These are phyloP conservation scores for Rutstroemia sp. DNA, from an alignment of 2,329 filamentous ascomycete genomes.

Conservation along the genomic window DNA sequence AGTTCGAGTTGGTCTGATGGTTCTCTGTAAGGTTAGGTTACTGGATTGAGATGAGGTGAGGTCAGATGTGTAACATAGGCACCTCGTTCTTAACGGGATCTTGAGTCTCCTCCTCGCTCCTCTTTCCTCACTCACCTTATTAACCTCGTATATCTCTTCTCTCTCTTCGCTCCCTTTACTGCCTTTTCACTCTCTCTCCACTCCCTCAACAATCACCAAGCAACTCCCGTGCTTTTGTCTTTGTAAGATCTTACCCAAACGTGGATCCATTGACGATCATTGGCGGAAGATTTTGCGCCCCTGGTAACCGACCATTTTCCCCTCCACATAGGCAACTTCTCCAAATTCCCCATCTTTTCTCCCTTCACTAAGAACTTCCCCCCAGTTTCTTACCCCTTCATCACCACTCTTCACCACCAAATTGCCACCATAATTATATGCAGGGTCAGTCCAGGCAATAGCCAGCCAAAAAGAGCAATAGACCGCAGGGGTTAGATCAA, in stretches of 20 bases:
- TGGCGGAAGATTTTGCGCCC: constrained; percentile 10
- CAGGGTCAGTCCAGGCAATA: background rate
- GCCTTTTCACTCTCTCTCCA: too few relatives aligned
- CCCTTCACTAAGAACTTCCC: background rate
- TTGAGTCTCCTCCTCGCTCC: too few relatives aligned
- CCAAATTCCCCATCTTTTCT: constrained; percentile 11
- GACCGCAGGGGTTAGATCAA: background rate
- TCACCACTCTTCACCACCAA: background rate
- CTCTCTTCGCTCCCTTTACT: too few relatives aligned
- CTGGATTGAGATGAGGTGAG: too few relatives aligned
- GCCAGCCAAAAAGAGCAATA: background rate
- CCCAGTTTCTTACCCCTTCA: background rate
- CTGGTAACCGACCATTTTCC: constrained; percentile 1
- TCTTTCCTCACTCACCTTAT: too few relatives aligned
- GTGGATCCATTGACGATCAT: background rate
- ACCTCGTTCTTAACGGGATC: too few relatives aligned
- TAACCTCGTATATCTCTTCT: too few relatives aligned
- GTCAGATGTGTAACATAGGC: too few relatives aligned
- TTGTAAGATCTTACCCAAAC: too few relatives aligned
- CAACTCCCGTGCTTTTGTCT: background rate
- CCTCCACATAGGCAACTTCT: constrained; percentile 3
- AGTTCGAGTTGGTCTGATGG: too few relatives aligned
- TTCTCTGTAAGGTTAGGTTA: too few relatives aligned
- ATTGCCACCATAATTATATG: constrained; percentile 4
- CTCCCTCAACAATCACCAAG: background rate